phyloP scores from a whole-genome alignment of 2,329 filamentous ascomycete species.

The Cladorrhinum sp. region DNA sequence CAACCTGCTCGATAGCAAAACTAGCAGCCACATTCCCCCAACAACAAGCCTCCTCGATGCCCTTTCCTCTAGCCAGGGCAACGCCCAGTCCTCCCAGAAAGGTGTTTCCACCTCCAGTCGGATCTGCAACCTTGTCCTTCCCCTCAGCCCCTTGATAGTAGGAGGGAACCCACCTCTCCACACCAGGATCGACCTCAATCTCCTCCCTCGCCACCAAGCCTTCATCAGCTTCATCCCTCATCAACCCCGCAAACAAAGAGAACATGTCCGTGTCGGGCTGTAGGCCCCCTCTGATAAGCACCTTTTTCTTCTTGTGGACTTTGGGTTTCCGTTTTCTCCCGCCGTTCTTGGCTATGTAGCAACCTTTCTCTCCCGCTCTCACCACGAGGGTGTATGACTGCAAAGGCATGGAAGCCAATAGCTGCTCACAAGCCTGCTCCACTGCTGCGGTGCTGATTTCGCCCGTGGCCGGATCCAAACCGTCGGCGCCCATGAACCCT shows the following conservation, averaged over 20 bases:
- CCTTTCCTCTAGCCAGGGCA: slow-evolving; percentile 56
- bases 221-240: slow-evolving; percentile 51
- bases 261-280: slow-evolving; percentile 62
- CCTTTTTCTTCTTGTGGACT: slow-evolving; percentile 24
- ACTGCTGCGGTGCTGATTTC: slow-evolving; percentile 50
- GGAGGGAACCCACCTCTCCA: slow-evolving; percentile 30
- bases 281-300: slow-evolving; percentile 46
- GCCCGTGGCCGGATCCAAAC: slow-evolving; percentile 53
- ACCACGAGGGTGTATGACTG: slow-evolving; percentile 66
- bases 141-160: slow-evolving; percentile 18
- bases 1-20: slow-evolving; percentile 92
- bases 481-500: slow-evolving; percentile 69
- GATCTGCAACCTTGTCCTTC: slow-evolving; percentile 68
- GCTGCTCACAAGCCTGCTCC: slow-evolving; percentile 60
- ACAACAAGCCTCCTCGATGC: slow-evolving; percentile 66
- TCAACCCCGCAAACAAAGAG: slow-evolving; percentile 56
- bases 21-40: slow-evolving; percentile 83
- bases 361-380: slow-evolving; percentile 69
- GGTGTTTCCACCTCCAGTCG: slow-evolving; percentile 89
- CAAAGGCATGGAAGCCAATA: slow-evolving; percentile 62
- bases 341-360: slow-evolving; percentile 59
- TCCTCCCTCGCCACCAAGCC: slow-evolving; percentile 55
- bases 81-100: slow-evolving; percentile 67
- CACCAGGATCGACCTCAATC: slow-evolving; percentile 55
- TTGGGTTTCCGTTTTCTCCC: slow-evolving; percentile 44